Percentiles rank a stretch among this genome's conserved stretches.
phyloP scores from a whole-genome alignment of 1,284 basidiomycete species.

The Melampsora americana region DNA sequence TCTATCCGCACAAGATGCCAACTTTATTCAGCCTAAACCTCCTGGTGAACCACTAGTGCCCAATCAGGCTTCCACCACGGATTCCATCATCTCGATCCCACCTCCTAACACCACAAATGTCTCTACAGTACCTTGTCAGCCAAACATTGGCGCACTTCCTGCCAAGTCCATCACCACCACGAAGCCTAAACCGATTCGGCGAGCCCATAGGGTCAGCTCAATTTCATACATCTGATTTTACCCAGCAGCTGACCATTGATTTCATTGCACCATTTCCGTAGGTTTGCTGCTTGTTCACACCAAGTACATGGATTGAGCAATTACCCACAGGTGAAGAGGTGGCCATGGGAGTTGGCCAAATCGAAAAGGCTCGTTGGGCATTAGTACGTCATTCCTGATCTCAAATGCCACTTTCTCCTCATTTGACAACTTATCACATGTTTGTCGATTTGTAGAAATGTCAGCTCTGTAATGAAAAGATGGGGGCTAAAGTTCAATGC shows the following conservation, averaged over 20 bases:
- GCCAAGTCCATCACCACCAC: neutral
- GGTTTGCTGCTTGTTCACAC: constrained; percentile 52
- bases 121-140: neutral
- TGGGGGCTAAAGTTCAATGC: constrained; percentile 49
- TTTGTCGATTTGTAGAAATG: neutral
- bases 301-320: constrained; percentile 50
- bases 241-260: neutral
- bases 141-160: neutral
- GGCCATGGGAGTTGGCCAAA: constrained; percentile 75
- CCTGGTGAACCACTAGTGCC: neutral
- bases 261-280: constrained; percentile 50
- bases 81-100: neutral
- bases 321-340: constrained; percentile 56
- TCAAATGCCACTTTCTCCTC: constrained; percentile 68
- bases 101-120: neutral
- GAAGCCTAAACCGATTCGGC: neutral
- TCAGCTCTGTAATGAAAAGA: constrained; percentile 1
- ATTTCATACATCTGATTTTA: neutral
- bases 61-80: too few relatives aligned
- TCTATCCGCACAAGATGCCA: too few relatives aligned
- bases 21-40: too few relatives aligned
- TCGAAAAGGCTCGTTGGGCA: constrained; percentile 84
- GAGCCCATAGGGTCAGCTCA: constrained; percentile 37
- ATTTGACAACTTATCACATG: constrained; percentile 66
- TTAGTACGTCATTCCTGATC: constrained; percentile 62